Base-by-base conservation (phyloP, 2,329 filamentous ascomycete genomes). In the Stromatinia cepivora region DNA sequence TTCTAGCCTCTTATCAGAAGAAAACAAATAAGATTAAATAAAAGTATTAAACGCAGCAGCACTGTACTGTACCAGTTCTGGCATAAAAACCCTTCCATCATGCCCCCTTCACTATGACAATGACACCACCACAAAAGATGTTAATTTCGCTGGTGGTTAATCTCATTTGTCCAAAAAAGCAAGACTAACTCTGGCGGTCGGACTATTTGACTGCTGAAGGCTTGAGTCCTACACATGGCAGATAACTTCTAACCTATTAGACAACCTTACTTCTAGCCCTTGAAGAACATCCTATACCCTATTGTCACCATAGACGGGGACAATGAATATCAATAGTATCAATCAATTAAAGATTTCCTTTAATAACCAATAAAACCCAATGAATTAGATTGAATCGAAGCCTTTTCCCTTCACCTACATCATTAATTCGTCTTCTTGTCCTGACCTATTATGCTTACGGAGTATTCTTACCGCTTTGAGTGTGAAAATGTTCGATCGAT, bases 311-410 rank as follows among this genome's bases (percentile, higher is more conserved):
- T 22, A 25, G 13, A 13, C 56, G 25, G 25, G 20, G 45, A 31
- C 59, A 63, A 63, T 39, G 31, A 63, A 63, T n/a, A 34, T 50
- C 22, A 63, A 62, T 50, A 62, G 58, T 25, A 36, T 50, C 58
- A 62, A 25, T 36, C 59, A 62, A 50, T 48, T 50, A 62, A 62
- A 50, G 31, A 6, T 34, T 50, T 11, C 31, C 45, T 25, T 34
- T 15, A 25, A 17, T n/a, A 15, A 17, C 59, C 59, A 62, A 62
- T 62, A 8, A 62, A 5, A 25, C 31, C 11, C 0, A 13, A 45
- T 5, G 45, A 62, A 62, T 36, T 62, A 62, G 59, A 50, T 62
- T 62, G 59, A 36, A 62, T 50, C 45, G 59, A 50, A 50, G 59
- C 58, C 58, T 46, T 48, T 48, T 61, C 42, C 42, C 45, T 62